Evolutionary conservation across 768 basidiomycete species (phyloP).

Genomic region (Tylopilus sp.): DNA sequence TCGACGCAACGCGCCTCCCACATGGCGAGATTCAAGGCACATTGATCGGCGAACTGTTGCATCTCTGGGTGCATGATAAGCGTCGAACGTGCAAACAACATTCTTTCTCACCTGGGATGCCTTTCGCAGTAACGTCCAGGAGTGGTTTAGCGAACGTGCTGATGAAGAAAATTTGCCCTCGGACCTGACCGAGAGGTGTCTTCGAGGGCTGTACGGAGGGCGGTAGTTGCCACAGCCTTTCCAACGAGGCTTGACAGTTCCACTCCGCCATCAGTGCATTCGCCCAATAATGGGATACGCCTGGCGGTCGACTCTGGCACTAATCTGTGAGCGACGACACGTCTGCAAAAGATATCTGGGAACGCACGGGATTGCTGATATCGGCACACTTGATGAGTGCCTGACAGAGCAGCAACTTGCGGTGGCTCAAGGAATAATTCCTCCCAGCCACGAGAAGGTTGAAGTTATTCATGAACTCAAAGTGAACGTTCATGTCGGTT

Average conservation of each 20-base stretch:
- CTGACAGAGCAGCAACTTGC: constrained; percentile 77
- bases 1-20: constrained; percentile 59
- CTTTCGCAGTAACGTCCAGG: constrained; percentile 67
- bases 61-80: constrained; percentile 49
- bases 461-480: constrained; percentile 75
- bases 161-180: constrained; percentile 88
- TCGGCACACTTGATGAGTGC: constrained; percentile 96
- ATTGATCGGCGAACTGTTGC: constrained; percentile 60
- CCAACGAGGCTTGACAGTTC: constrained; percentile 84
- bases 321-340: constrained; percentile 6
- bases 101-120: constrained; percentile 61
- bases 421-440: constrained; percentile 38
- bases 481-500: constrained; percentile 94
- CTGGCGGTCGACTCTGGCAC: constrained; percentile 80
- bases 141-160: constrained; percentile 79
- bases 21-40: constrained; percentile 60
- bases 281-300: constrained; percentile 93
- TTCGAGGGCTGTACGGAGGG: constrained; percentile 47
- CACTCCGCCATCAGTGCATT: constrained; percentile 86
- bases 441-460: constrained; percentile 43
- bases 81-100: background rate
- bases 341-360: background rate
- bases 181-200: constrained; percentile 61
- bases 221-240: constrained; percentile 72
- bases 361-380: constrained; percentile 93